Evolutionary conservation across 2,329 filamentous ascomycete species (phyloP), one percentile per base, ranked within the genome.

Genomic region (Verticillium longisporum): DNA sequence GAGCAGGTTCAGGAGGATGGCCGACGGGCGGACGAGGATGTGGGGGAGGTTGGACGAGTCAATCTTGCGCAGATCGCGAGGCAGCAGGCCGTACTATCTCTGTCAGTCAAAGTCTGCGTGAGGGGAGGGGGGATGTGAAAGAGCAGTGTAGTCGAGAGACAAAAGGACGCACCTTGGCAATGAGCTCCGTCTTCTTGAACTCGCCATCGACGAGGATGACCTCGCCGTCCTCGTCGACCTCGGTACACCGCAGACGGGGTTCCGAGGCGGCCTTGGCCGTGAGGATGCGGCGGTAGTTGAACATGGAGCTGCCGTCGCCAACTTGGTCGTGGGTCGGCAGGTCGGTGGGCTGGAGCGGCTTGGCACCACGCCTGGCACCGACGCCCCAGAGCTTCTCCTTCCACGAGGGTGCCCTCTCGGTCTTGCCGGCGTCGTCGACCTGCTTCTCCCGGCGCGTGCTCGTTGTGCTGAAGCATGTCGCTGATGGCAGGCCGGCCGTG

Each of bases 161-260:
- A 26, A 26, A 4, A 26, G 26, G 26, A 26, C 54, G 9, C 33
- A 93, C 91, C 83, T 95, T 97, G 59, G 93, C 92, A 74, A 97
- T 98, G 56, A 99, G 81, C 77, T 99, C 95, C 69, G 88, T 95
- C 82, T 99, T 99, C 78, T 95, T 96, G 76, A 97, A 98, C 74
- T 98, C 95, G 62, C 92, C 92, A 71, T 96, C 96, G 21, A 96
- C 90, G 61, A 98, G 80, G 21, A 94, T 96, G 32, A 97, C 92
- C 68, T 96, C 90, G 50, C 95, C 95, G 70, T 91, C 86, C 73
- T 93, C 92, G 69, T 98, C 92, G 62, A 98, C 91, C 74, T 99
- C 95, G 1, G 95, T 99, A 72, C 95, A 99, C 60, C 95, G 85
- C 66, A 99, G 80, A 62, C 92, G 88, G 34, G 93, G 85, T 73